phyloP scores from a whole-genome alignment of 352 stramenopile species.

The Thraustotheca clavata region DNA sequence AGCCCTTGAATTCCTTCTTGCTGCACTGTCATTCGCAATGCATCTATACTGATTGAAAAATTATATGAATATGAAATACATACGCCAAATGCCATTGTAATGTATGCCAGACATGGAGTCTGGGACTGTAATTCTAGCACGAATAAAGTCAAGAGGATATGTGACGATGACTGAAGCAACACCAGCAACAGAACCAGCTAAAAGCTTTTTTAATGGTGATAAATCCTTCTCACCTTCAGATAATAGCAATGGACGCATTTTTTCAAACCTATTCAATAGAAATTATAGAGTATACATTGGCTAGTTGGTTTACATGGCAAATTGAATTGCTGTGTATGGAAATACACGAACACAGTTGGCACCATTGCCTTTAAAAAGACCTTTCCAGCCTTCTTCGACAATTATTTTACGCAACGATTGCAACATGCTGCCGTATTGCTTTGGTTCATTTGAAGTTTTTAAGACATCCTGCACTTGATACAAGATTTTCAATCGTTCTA shows the following conservation, averaged over 20 bases:
- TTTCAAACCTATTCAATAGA: slow-evolving; percentile 34
- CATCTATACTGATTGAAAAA: slow-evolving; percentile 28
- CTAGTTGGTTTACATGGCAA: slow-evolving; percentile 50
- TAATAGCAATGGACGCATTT: slow-evolving; percentile 43
- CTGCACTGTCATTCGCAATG: slow-evolving; percentile 37
- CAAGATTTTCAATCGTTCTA: slow-evolving; percentile 75
- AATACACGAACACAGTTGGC: slow-evolving; percentile 77
- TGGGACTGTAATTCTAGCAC: slow-evolving; percentile 61
- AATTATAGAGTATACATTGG: no score
- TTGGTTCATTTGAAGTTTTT: slow-evolving; percentile 3
- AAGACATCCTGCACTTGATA: slow-evolving; percentile 71
- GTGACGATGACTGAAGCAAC: slow-evolving; percentile 57
- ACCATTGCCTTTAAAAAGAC: slow-evolving; percentile 72
- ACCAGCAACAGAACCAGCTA: slow-evolving; percentile 47
- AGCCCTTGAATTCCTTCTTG: slow-evolving; percentile 48
- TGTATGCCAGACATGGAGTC: slow-evolving; percentile 46
- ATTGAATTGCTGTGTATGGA: slow-evolving; percentile 71
- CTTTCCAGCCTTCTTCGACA: slow-evolving; percentile 45
- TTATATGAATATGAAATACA: neutral
- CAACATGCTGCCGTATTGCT: slow-evolving; percentile 43
- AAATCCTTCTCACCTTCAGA: slow-evolving; percentile 32
- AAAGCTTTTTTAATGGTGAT: slow-evolving; percentile 40
- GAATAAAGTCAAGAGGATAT: slow-evolving; percentile 67
- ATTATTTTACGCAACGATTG: slow-evolving; percentile 55
- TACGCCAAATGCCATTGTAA: slow-evolving; percentile 46